Evolutionary conservation across 441 rosid genomes (phyloP), one percentile per base, ranked within the genome.

Genomic region (Populus tomentosa): DNA sequence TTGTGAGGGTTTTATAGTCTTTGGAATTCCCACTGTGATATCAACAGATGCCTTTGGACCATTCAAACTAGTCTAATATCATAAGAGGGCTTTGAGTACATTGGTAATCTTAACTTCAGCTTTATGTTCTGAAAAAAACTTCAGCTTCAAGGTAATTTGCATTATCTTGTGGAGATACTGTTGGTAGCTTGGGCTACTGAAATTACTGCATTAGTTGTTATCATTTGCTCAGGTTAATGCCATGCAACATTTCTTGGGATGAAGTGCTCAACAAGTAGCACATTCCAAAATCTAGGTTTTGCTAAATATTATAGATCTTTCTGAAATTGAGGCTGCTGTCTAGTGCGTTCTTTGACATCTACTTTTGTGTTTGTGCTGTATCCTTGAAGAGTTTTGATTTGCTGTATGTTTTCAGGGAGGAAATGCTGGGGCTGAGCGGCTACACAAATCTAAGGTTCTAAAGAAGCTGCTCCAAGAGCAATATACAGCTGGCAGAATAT

Each of bases 401-500:
- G 21, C 59, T 10, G 11, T 69, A 67, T 76, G 73, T 64, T 36
- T 75, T 65, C 82, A 94, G 97, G 98, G 98, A 82, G 99, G 90
- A 66, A 78, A 38, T 40, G 78, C 79, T 40, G 91, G 96, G 76
- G 77, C 92, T 61, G 91, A 87, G 76, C 86, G 82, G 78, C 83
- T 96, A 30, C 90, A 82, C 66, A 90, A 88, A 85, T 94, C 97
- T 36, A 86, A 86, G 83, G 80, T 86, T 86, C 87, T 96, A 76
- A 96, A 91, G 84, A 89, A 88, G 86, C 81, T 94, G 82, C 97
- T 96, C 61, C 87, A 86, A 85, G 97, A 94, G 82, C 98, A 96
- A 85, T 83, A 85, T 53, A 78, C 76, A 74, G 79, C 89, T 42
- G 94, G 94, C 78, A 84, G 92, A 86, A 80, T 90, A 36, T 89